Evolutionary conservation across 2,329 filamentous ascomycete genomes (phyloP).

Genomic region (Aspergillus viridinutans): DNA sequence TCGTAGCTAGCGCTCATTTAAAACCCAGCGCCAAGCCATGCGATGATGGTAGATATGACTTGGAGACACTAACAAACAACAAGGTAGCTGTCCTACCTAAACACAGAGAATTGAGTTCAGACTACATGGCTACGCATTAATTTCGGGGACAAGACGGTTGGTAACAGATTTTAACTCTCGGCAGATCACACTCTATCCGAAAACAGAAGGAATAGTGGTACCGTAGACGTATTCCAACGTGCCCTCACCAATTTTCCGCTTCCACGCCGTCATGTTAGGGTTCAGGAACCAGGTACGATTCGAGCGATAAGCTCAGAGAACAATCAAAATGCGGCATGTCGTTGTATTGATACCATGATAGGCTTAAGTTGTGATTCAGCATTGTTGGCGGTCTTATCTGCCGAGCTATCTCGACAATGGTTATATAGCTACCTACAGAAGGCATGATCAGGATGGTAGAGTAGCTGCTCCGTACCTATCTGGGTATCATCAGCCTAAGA

Average conservation of each 20-base stretch:
- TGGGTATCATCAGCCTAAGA: neutral
- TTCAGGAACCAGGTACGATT: neutral
- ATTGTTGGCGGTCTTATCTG: neutral
- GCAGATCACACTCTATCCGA: neutral
- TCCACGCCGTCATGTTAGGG: neutral
- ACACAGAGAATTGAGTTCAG: neutral
- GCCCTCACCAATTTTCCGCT: neutral
- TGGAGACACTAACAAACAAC: neutral
- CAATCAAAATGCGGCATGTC: neutral
- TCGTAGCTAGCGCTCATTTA: neutral
- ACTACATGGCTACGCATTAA: neutral
- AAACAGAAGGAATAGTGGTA: neutral
- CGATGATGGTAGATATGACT: neutral
- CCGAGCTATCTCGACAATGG: no score
- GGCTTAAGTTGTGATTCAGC: no score
- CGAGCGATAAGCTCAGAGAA: neutral
- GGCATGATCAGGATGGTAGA: no score
- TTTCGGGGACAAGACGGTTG: neutral
- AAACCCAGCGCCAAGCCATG: neutral
- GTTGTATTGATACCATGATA: neutral
- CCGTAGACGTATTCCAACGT: neutral
- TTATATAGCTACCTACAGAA: neutral
- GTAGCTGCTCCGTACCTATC: no score
- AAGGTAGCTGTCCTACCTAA: neutral
- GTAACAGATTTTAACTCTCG: neutral